Evolutionary conservation across 805 yeast species (phyloP).

Genomic region (Jamesozyma piceae): DNA sequence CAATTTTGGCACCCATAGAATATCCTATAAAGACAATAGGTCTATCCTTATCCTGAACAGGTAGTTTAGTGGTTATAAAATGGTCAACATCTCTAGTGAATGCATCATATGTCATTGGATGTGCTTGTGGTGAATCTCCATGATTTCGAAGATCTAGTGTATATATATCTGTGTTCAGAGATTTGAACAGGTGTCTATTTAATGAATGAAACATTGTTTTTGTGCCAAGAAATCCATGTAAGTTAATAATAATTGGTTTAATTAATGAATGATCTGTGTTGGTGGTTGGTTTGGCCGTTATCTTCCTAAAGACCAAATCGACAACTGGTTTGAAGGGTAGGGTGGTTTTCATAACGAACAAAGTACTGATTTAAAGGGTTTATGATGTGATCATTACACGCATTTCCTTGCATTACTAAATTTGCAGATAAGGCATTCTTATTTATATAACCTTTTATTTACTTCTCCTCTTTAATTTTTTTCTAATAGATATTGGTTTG

Average conservation of each 20-base stretch:
- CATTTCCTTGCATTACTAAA: no score
- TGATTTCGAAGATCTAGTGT: conserved; percentile 49
- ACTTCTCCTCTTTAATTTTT: no score
- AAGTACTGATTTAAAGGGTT: no score
- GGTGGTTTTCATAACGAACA: not conserved
- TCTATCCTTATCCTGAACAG: conserved; percentile 5
- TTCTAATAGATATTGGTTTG: no score
- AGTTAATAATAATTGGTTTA: conserved; percentile 33
- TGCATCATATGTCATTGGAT: conserved; percentile 37
- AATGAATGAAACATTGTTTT: conserved; percentile 35
- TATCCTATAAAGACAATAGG: conserved; percentile 39
- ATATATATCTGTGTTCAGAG: conserved; percentile 30
- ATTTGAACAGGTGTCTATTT: conserved; percentile 30
- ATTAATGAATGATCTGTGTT: not conserved
- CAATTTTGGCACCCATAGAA: conserved; percentile 55
- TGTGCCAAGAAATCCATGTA: conserved; percentile 51
- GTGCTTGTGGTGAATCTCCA: conserved; percentile 39
- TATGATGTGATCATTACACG: no score
- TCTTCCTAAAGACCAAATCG: conserved; percentile 15
- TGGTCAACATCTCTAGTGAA: conserved; percentile 37
- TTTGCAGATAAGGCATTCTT: no score
- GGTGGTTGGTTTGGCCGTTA: conserved; percentile 4
- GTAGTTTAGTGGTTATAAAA: conserved; percentile 26
- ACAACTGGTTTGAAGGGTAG: conserved; percentile 17
- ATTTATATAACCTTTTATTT: no score